Evolutionary conservation across 257 asterid genomes (phyloP).

Genomic region (Jaltomata sinuosa): DNA sequence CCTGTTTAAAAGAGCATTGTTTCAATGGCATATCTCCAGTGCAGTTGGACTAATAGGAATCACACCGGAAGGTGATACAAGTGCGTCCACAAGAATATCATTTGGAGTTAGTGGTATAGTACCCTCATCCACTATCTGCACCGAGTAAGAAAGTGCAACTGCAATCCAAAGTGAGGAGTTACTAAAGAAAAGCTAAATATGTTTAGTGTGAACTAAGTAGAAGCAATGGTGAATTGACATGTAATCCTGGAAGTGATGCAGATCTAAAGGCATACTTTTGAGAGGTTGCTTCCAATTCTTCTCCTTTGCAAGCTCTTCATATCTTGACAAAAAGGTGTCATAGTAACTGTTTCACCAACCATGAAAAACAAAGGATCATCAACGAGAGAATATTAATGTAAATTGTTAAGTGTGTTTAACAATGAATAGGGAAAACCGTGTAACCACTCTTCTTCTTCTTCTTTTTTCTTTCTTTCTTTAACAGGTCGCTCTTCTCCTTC

Average conservation of each 20-base stretch:
- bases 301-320: slow-evolving; percentile 55
- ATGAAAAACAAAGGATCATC: slow-evolving; percentile 3
- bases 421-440: neutral
- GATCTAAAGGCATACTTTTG: slow-evolving; percentile 27
- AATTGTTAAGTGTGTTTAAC: neutral
- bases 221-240: no score
- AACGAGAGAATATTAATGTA: neutral
- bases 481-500: neutral
- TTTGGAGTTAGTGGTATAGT: slow-evolving; percentile 68
- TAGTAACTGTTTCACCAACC: slow-evolving; percentile 47
- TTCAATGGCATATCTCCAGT: slow-evolving; percentile 17
- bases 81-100: slow-evolving; percentile 73
- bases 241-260: neutral
- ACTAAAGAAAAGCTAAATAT: neutral
- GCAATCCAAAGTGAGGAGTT: neutral
- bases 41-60: slow-evolving; percentile 59
- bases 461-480: neutral
- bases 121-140: slow-evolving; percentile 66
- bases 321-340: slow-evolving; percentile 64
- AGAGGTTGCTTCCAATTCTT: slow-evolving; percentile 81
- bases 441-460: neutral
- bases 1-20: neutral
- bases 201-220: no score
- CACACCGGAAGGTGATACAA: slow-evolving; percentile 62
- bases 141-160: slow-evolving; percentile 84